phyloP scores from a whole-genome alignment of 2,329 filamentous ascomycete genomes.

The Neospermospora avenae region DNA sequence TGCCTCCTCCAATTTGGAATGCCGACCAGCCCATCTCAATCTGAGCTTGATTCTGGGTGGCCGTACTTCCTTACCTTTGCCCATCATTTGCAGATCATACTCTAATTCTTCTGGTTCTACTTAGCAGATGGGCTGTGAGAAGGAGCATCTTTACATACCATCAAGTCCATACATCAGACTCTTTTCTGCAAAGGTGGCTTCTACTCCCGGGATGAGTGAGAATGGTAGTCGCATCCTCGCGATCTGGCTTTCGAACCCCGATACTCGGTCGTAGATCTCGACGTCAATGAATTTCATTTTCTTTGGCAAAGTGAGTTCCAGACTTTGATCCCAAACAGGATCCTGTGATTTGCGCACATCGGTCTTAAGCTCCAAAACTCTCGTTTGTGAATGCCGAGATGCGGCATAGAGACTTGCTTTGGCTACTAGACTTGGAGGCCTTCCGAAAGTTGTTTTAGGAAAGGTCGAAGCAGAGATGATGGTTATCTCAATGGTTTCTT shows the following conservation, averaged over 20 bases:
- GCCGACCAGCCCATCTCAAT: conserved; percentile 21
- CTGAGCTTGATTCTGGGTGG: conserved; percentile 14
- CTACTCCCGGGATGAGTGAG: conserved; percentile 19
- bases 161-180: conserved; percentile 22
- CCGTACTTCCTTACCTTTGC: conserved; percentile 22
- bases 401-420: conserved; percentile 16
- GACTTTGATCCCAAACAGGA: conserved; percentile 23
- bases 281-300: conserved; percentile 18
- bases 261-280: conserved; percentile 19
- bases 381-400: conserved; percentile 7
- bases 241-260: conserved; percentile 16
- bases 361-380: conserved; percentile 18
- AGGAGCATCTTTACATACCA: conserved; percentile 10
- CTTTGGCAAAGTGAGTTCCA: conserved; percentile 6
- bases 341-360: conserved; percentile 14
- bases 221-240: conserved; percentile 12
- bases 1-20: conserved; percentile 8
- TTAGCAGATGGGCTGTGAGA: neutral
- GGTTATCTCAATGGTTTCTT: conserved; percentile 16
- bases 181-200: conserved; percentile 20
- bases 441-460: conserved; percentile 17
- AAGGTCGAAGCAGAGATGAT: conserved; percentile 17
- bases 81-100: conserved; percentile 9
- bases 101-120: conserved; percentile 15
- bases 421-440: conserved; percentile 5